These are phyloP conservation scores for Talaromyces albobiverticillius DNA, from an alignment of 2,329 filamentous ascomycete genomes.

Conservation along the genomic window DNA sequence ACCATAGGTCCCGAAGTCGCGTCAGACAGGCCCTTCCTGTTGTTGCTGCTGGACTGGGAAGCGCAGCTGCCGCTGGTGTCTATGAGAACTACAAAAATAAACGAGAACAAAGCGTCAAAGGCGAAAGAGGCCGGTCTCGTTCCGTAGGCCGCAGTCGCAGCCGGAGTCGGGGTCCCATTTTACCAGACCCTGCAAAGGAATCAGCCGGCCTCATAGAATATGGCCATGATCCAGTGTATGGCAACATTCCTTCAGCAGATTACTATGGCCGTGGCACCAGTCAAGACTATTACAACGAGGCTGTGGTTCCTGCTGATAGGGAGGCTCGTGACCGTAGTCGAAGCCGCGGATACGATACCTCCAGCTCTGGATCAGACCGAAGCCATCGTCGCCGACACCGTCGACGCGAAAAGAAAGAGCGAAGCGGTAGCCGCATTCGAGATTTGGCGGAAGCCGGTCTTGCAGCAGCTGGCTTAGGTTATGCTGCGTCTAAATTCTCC, in stretches of 20 bases:
- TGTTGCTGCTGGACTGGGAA: constrained; percentile 59
- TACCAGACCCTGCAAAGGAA: constrained; percentile 40
- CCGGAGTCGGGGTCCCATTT: constrained; percentile 39
- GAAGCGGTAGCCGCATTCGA: constrained; percentile 39
- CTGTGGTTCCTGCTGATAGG: constrained; percentile 39
- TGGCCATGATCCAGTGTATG: constrained; percentile 60
- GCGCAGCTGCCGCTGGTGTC: constrained; percentile 59
- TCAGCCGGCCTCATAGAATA: constrained; percentile 61
- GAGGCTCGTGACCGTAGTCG: constrained; percentile 34
- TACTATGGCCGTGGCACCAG: constrained; percentile 44
- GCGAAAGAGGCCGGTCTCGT: constrained; percentile 30
- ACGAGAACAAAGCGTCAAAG: constrained; percentile 52
- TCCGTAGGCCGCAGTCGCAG: constrained; percentile 45
- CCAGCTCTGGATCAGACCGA: constrained; percentile 35
- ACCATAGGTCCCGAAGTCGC: constrained; percentile 53
- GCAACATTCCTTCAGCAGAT: constrained; percentile 48
- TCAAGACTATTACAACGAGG: constrained; percentile 40
- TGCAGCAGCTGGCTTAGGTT: constrained; percentile 56
- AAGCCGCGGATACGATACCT: constrained; percentile 38
- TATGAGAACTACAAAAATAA: constrained; percentile 63
- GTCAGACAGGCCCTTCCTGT: constrained; percentile 58
- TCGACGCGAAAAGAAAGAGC: constrained; percentile 26
- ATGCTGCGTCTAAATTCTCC: constrained; percentile 57
- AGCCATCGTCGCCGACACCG: constrained; percentile 29
- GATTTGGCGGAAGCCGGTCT: constrained; percentile 54